phyloP scores from a whole-genome alignment of 2,329 filamentous ascomycete species.

The Aspergillus phoenicis region DNA sequence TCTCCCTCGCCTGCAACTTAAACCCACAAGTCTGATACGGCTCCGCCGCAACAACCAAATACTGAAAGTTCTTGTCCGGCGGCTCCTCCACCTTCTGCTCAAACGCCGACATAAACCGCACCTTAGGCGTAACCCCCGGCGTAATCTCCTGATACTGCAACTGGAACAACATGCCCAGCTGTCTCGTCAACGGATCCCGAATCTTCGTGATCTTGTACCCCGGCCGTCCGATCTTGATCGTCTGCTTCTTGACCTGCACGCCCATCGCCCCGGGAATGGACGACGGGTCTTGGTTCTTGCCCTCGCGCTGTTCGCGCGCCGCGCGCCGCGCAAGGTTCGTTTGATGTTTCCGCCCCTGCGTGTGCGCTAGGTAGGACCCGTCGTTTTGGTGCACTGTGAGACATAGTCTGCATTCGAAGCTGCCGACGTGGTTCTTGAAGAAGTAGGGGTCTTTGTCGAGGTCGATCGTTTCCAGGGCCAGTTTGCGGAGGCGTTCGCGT shows the following conservation, averaged over 20 bases:
- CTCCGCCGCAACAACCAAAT: conserved; percentile 90
- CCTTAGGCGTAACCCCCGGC: conserved; percentile 72
- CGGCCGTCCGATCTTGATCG: conserved; percentile 92
- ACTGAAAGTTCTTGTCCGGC: conserved; percentile 91
- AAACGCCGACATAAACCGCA: conserved; percentile 97
- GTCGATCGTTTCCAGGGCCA: conserved; percentile 97
- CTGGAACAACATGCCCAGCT: conserved; percentile 92
- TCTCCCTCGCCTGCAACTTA: conserved; percentile 90
- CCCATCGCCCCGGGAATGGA: conserved; percentile 74
- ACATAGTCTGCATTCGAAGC: conserved; percentile 95
- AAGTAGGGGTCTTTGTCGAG: conserved; percentile 99
- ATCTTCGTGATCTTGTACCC: conserved; percentile 99
- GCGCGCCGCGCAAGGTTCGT: conserved; percentile 95
- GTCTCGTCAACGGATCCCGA: conserved; percentile 81
- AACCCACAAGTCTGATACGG: conserved; percentile 98
- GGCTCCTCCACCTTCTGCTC: conserved; percentile 92
- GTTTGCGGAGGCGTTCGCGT: conserved; percentile 93
- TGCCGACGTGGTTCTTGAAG: conserved; percentile 99
- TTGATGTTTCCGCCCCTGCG: conserved; percentile 97
- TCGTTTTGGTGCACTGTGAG: conserved; percentile 98
- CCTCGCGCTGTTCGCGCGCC: conserved; percentile 92
- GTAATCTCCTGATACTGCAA: conserved; percentile 92
- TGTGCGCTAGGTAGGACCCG: conserved; percentile 97
- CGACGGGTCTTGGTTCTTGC: conserved; percentile 65
- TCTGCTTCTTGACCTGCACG: conserved; percentile 76